Conservation (phyloP, 306 rosid genomes). For the Rosa rugosa region DNA sequence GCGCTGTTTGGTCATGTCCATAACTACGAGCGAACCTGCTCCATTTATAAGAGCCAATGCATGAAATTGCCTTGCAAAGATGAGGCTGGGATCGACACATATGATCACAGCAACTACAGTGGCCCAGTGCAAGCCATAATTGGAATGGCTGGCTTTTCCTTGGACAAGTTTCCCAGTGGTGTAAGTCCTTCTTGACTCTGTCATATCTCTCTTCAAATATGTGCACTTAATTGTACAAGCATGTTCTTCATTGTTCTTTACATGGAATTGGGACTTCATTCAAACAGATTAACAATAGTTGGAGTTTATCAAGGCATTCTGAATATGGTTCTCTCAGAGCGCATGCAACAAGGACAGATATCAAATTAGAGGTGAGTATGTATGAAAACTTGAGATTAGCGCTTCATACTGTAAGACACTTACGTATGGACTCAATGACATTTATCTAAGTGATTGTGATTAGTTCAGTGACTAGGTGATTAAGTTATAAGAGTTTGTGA, state of each 20-base stretch:
- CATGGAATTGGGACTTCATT: constrained; percentile 6
- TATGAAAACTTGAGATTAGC: not conserved
- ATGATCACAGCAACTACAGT: constrained; percentile 58
- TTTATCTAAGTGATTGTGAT: no score
- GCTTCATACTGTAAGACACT: no score
- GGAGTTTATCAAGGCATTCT: constrained; percentile 64
- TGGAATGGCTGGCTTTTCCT: constrained; percentile 85
- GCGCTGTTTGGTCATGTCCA: constrained; percentile 83
- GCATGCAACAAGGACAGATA: constrained; percentile 51
- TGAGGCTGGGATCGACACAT: constrained; percentile 57
- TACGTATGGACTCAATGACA: no score
- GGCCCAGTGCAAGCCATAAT: constrained; percentile 83
- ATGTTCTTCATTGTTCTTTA: not conserved
- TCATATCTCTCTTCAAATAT: not conserved
- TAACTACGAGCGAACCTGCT: constrained; percentile 84
- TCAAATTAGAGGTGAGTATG: constrained; percentile 69
- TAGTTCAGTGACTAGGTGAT: no score
- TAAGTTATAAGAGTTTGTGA: no score
- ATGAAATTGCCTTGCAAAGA: constrained; percentile 62
- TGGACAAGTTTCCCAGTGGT: constrained; percentile 49
- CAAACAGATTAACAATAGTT: constrained; percentile 37
- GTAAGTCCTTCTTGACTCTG: constrained; percentile 35
- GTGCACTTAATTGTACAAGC: not conserved
- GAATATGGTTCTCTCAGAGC: constrained; percentile 68
- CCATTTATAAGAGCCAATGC: constrained; percentile 44